Conservation (phyloP, 352 stramenopile genomes). For the Plasmopara viticola region DNA sequence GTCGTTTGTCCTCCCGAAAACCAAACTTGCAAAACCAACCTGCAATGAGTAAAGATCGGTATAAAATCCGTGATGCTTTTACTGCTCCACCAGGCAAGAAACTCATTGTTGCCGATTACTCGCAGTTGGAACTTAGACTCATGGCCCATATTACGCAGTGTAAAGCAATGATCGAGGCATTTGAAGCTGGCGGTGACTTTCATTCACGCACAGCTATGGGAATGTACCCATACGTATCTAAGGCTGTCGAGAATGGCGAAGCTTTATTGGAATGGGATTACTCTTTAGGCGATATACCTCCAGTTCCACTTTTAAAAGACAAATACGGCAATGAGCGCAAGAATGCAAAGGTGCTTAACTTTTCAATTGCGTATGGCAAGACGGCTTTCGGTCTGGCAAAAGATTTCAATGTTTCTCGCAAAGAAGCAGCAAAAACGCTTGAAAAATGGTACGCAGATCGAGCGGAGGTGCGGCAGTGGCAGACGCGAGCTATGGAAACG, state of each 20-base stretch:
- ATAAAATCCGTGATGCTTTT: constrained; percentile 92
- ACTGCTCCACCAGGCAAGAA: constrained; percentile 88
- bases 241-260: constrained; percentile 93
- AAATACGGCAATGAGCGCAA: constrained; percentile 95
- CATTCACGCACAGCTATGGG: constrained; percentile 95
- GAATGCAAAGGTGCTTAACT: constrained; percentile 99
- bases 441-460: constrained; percentile 96
- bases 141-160: constrained; percentile 98
- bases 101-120: constrained; percentile 99
- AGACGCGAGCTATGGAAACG: constrained; percentile 89
- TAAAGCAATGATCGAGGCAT: constrained; percentile 98
- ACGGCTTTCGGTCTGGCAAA: constrained; percentile 95
- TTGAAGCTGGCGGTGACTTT: constrained; percentile 89
- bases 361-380: constrained; percentile 99
- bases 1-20: constrained; percentile 93
- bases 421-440: constrained; percentile 78
- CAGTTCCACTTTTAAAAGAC: constrained; percentile 97
- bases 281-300: constrained; percentile 74
- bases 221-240: constrained; percentile 98
- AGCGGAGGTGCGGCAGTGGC: constrained; percentile 89
- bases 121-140: constrained; percentile 98
- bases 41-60: constrained; percentile 80
- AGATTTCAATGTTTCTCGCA: constrained; percentile 73
- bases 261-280: constrained; percentile 98
- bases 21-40: constrained; percentile 99